Conservation (phyloP, 2,329 filamentous ascomycete species). For the Gyromitra esculenta region DNA sequence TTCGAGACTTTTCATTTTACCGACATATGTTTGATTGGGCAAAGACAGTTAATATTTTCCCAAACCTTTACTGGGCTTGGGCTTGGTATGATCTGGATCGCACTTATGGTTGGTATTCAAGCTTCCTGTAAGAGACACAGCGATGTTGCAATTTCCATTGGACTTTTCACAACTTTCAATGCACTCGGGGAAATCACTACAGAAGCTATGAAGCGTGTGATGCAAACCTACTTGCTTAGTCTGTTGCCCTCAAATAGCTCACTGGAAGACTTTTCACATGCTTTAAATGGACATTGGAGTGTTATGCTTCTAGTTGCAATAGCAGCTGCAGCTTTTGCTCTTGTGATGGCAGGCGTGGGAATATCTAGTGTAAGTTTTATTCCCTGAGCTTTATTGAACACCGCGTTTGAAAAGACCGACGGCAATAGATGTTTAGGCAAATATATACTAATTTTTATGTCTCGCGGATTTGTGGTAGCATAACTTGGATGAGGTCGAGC, state of each 20-base stretch:
- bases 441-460: conserved; percentile 16
- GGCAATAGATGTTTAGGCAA: neutral
- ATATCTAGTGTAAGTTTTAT: conserved; percentile 31
- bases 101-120: conserved; percentile 41
- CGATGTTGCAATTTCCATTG: conserved; percentile 51
- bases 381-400: neutral
- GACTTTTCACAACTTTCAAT: conserved; percentile 36
- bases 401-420: neutral
- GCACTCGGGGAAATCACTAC: conserved; percentile 28
- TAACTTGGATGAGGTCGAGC: conserved; percentile 40
- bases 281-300: conserved; percentile 38
- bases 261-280: conserved; percentile 13
- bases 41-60: conserved; percentile 33
- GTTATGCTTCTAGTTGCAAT: conserved; percentile 36
- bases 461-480: neutral
- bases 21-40: conserved; percentile 22
- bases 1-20: conserved; percentile 21
- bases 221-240: conserved; percentile 36
- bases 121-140: conserved; percentile 43
- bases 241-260: conserved; percentile 20
- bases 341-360: conserved; percentile 33
- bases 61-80: conserved; percentile 47
- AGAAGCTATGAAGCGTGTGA: conserved; percentile 28
- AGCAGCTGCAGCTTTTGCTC: conserved; percentile 26
- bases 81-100: conserved; percentile 37